phyloP scores from a whole-genome alignment of 768 basidiomycete species.

The Imleria badia region DNA sequence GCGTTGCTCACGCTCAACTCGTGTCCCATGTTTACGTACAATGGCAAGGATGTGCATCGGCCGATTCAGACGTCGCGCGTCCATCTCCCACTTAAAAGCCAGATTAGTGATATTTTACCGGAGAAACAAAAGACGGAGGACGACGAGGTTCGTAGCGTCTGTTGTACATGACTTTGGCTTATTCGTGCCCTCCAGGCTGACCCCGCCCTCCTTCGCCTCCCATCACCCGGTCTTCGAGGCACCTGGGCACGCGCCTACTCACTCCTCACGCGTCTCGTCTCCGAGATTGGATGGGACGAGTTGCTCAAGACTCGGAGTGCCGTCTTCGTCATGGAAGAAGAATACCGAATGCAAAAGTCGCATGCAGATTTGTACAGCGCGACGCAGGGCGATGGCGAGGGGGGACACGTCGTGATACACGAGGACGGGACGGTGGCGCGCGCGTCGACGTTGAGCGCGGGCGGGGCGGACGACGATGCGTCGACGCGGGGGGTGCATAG shows the following conservation, averaged over 20 bases:
- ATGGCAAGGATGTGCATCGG: constrained; percentile 91
- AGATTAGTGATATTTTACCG: constrained; percentile 88
- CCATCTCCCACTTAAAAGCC: constrained; percentile 82
- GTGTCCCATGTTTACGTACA: constrained; percentile 99
- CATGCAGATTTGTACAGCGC: constrained; percentile 59
- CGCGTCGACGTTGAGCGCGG: constrained; percentile 1
- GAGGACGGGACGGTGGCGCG: constrained; percentile 58
- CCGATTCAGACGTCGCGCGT: constrained; percentile 75
- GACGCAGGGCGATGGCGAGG: neutral
- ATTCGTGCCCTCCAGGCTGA: constrained; percentile 61
- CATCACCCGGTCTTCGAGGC: constrained; percentile 90
- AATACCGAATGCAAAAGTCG: constrained; percentile 96
- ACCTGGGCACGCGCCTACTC: constrained; percentile 96
- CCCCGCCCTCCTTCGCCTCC: constrained; percentile 89
- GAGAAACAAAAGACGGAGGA: constrained; percentile 80
- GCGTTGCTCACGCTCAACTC: constrained; percentile 94
- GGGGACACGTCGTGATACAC: constrained; percentile 48
- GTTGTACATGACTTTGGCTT: too few species aligned
- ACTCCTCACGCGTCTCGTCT: constrained; percentile 86
- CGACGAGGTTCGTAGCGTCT: constrained; percentile 56
- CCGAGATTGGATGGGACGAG: constrained; percentile 98
- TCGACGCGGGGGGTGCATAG: constrained; percentile 62
- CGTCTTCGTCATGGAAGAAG: constrained; percentile 99
- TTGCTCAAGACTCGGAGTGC: constrained; percentile 89
- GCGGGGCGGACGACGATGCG: constrained; percentile 59